phyloP scores from a whole-genome alignment of 1,284 basidiomycete species.

The Austroboletus rostrupii region DNA sequence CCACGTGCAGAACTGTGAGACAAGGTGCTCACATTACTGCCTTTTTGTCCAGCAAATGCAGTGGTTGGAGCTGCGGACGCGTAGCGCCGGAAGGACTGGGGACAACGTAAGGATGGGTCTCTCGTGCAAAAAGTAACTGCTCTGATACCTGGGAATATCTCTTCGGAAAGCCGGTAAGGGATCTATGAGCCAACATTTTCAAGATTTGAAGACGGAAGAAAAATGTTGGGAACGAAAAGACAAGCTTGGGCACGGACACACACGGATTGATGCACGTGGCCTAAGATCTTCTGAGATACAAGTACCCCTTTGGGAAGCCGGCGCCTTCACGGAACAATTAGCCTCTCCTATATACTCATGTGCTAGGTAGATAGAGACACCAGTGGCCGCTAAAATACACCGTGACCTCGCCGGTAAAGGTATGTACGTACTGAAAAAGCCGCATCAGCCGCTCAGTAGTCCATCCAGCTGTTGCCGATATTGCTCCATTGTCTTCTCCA shows the following conservation, averaged over 20 bases:
- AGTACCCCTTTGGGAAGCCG: slow-evolving; percentile 10
- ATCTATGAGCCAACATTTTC: slow-evolving; percentile 57
- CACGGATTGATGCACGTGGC: slow-evolving; percentile 25
- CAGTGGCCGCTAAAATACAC: slow-evolving; percentile 13
- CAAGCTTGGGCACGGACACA: slow-evolving; percentile 16
- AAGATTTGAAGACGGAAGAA: background rate
- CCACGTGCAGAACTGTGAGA: background rate
- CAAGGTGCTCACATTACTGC: slow-evolving; percentile 62
- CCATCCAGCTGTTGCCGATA: slow-evolving; percentile 86
- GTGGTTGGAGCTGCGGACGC: slow-evolving; percentile 78
- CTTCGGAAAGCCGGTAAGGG: slow-evolving; percentile 52
- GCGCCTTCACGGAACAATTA: slow-evolving; percentile 1
- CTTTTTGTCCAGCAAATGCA: slow-evolving; percentile 85
- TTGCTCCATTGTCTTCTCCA: slow-evolving; percentile 80
- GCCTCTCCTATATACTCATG: background rate
- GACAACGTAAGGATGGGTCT: slow-evolving; percentile 14
- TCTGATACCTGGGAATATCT: slow-evolving; percentile 40
- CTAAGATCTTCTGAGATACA: background rate
- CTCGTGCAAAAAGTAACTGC: slow-evolving; percentile 12
- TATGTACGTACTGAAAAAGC: slow-evolving; percentile 12
- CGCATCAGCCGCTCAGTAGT: slow-evolving; percentile 63
- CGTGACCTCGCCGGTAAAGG: slow-evolving; percentile 1
- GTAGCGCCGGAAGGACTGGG: slow-evolving; percentile 57
- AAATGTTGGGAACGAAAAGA: slow-evolving; percentile 11
- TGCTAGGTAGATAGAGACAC: background rate